These are phyloP conservation scores for Fomitopsis betulina DNA, from an alignment of 1,284 basidiomycete genomes.

Conservation along the genomic window DNA sequence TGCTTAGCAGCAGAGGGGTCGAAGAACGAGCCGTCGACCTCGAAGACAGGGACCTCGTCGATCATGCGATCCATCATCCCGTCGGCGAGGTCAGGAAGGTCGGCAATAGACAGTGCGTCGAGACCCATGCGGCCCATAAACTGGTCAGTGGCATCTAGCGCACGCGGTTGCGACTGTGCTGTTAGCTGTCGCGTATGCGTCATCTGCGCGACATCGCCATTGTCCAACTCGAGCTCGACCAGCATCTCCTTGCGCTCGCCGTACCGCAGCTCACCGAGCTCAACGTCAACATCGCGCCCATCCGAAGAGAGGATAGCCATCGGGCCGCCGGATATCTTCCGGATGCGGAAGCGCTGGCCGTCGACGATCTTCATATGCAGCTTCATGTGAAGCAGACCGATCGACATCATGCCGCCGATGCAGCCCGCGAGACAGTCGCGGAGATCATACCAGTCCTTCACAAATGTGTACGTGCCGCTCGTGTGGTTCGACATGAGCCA, in stretches of 20 bases:
- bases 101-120: constrained; percentile 68
- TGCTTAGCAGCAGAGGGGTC: constrained; percentile 81
- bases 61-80: constrained; percentile 90
- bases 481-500: constrained; percentile 99
- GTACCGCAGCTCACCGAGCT: constrained; percentile 89
- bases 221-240: constrained; percentile 88
- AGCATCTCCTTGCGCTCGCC: constrained; percentile 94
- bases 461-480: constrained; percentile 94
- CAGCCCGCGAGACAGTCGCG: constrained; percentile 87
- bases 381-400: constrained; percentile 86
- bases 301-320: constrained; percentile 79
- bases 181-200: constrained; percentile 16
- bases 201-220: constrained; percentile 46
- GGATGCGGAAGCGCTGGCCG: constrained; percentile 78
- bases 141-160: constrained; percentile 71
- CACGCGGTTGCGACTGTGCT: constrained; percentile 18
- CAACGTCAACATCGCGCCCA: constrained; percentile 91
- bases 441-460: constrained; percentile 93
- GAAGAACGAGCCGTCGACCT: constrained; percentile 90
- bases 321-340: constrained; percentile 86
- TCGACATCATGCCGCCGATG: constrained; percentile 91
- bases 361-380: constrained; percentile 89
- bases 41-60: constrained; percentile 89
- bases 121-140: constrained; percentile 80
- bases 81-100: constrained; percentile 65